These are phyloP conservation scores for Fusarium sambucinum DNA, from an alignment of 2,329 filamentous ascomycete genomes.

Conservation along the genomic window DNA sequence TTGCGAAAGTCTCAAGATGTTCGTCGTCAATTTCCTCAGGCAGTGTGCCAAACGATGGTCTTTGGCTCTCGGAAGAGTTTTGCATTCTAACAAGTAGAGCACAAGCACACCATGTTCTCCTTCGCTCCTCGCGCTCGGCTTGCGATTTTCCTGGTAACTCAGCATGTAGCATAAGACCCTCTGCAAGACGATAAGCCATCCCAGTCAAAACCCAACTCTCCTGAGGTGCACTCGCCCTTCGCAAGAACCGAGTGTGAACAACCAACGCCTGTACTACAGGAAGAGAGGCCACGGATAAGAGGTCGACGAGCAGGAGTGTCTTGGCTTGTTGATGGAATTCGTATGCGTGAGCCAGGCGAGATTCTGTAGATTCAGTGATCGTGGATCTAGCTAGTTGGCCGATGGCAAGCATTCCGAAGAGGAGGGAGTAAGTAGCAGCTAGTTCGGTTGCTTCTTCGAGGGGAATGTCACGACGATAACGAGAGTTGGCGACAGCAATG, in stretches of 20 bases:
- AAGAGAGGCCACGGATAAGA: constrained; percentile 39
- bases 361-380: constrained; percentile 8
- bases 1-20: constrained; percentile 30
- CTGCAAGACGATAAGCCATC: constrained; percentile 44
- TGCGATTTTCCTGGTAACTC: constrained; percentile 41
- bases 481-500: constrained; percentile 46
- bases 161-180: constrained; percentile 42
- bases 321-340: constrained; percentile 46
- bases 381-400: constrained; percentile 40
- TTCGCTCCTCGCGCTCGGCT: constrained; percentile 41
- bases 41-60: constrained; percentile 27
- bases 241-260: constrained; percentile 44
- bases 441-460: constrained; percentile 46
- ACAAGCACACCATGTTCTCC: constrained; percentile 47
- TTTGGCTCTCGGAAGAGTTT: constrained; percentile 27
- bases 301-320: constrained; percentile 40
- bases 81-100: constrained; percentile 42
- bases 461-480: constrained; percentile 47
- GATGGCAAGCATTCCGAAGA: constrained; percentile 46
- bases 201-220: constrained; percentile 46
- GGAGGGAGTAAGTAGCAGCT: constrained; percentile 42
- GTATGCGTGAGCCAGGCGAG: constrained; percentile 25
- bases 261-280: constrained; percentile 45
- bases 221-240: constrained; percentile 32
- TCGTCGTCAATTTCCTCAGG: constrained; percentile 46